Conservation (phyloP, 495 filamentous ascomycete species). For the Penicillium waksmanii region DNA sequence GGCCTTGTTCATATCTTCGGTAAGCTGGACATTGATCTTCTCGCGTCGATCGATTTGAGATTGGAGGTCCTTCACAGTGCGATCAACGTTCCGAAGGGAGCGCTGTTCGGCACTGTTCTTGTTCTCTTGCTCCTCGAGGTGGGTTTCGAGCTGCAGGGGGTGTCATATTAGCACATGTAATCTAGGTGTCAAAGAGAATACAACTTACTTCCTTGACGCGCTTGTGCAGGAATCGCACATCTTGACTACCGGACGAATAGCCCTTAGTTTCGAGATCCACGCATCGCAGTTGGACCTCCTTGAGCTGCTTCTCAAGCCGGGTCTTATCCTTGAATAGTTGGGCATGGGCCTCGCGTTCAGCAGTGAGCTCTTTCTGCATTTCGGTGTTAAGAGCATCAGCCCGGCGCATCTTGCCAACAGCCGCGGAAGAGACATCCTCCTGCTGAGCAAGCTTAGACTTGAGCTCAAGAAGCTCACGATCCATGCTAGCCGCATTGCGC, state of each 20-base stretch:
- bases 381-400: conserved; percentile 87
- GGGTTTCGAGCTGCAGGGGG: conserved; percentile 74
- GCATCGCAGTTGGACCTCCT: conserved; percentile 86
- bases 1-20: conserved; percentile 78
- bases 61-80: conserved; percentile 91
- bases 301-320: conserved; percentile 83
- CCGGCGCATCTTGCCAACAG: conserved; percentile 97
- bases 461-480: conserved; percentile 87
- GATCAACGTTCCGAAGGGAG: conserved; percentile 89
- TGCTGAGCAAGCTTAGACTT: conserved; percentile 89
- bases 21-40: conserved; percentile 76
- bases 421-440: conserved; percentile 89
- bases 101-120: conserved; percentile 79
- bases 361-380: conserved; percentile 92
- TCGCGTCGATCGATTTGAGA: conserved; percentile 90
- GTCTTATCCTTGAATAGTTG: conserved; percentile 92
- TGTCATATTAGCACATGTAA: conserved; percentile 24
- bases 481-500: conserved; percentile 87
- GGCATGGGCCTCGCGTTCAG: conserved; percentile 81
- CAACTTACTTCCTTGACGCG: conserved; percentile 88
- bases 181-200: background rate
- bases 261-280: conserved; percentile 97
- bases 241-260: conserved; percentile 89
- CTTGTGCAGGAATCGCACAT: conserved; percentile 93
- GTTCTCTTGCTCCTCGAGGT: conserved; percentile 82